phyloP scores from a whole-genome alignment of 768 basidiomycete species.

The Kwoniella dejecticola region DNA sequence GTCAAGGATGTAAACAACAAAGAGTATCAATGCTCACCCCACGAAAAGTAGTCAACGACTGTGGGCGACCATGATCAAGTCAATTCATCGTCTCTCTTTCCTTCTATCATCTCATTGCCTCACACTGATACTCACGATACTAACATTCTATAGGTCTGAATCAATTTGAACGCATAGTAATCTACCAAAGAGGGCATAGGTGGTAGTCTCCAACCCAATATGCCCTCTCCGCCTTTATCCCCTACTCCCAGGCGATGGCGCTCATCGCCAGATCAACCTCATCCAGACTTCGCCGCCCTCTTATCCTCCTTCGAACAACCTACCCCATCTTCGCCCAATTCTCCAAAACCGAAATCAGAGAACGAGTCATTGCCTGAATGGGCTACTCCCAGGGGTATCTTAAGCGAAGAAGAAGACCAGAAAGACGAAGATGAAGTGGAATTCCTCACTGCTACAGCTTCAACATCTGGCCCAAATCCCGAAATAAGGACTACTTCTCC shows the following conservation, averaged over 20 bases:
- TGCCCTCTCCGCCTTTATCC: constrained; percentile 38
- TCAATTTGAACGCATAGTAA: background rate
- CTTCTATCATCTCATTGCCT: constrained; percentile 3
- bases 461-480: constrained; percentile 6
- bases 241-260: constrained; percentile 37
- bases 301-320: constrained; percentile 26
- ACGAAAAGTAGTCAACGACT: background rate
- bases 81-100: background rate
- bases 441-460: constrained; percentile 23
- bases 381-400: constrained; percentile 14
- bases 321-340: constrained; percentile 4
- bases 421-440: constrained; percentile 36
- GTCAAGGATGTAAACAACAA: constrained; percentile 17
- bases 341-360: background rate
- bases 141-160: no score
- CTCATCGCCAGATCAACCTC: constrained; percentile 22
- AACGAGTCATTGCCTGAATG: constrained; percentile 7
- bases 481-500: constrained; percentile 45
- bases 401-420: constrained; percentile 1
- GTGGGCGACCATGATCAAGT: background rate
- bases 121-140: background rate
- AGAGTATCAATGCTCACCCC: background rate
- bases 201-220: background rate
- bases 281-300: constrained; percentile 35
- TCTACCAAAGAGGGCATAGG: constrained; percentile 13